Evolutionary conservation across 2,329 filamentous ascomycete genomes (phyloP), one percentile per base, ranked within the genome.

Genomic region (Trichoderma hamatum): DNA sequence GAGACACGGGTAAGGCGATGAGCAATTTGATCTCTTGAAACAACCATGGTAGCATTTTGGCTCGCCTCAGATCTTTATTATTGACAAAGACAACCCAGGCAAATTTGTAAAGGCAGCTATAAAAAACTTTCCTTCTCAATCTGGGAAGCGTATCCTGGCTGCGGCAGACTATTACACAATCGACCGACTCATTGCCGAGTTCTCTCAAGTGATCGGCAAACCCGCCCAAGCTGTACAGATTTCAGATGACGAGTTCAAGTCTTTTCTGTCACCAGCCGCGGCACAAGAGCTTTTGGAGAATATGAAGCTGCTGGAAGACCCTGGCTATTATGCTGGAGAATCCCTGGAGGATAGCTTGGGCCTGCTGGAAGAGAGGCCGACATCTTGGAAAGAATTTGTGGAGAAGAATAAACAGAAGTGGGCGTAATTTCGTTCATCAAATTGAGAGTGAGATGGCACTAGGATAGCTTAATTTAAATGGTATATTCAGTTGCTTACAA

Each of bases 281-380:
- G 75, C 76, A 0, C 72, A 79, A 62, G 82, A 84, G 70, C 58
- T 83, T 71, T 68, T 80, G 14, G 81, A 84, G 74, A 84, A 82
- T 68, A 78, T 82, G 75, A 71, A 78, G n/a, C 73, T 84, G 9
- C 70, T 83, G n/a, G 75, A 79, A 34, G 78, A 80, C 21, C 80
- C 78, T 5, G 81, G 81, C 1, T 84, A 83, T 71, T 84, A 80
- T 39, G 78, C 69, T 5, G 78, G 78, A 1, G 79, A 75, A 36
- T 73, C 75, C 51, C 68, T 82, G 10, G 72, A 73, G 13, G 76
- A 77, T 69, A 80, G 78, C 34, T 63, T 75, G 52, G 71, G 68
- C 2, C 71, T 82, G 32, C 51, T 83, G 5, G 76, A 77, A 3
- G 78, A 81, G 43, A 75, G 77, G 76, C 76, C 80, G 2, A 79